Evolutionary conservation across 164 flowering plant species (phyloP).

Genomic region (Liriodendron chinense): DNA sequence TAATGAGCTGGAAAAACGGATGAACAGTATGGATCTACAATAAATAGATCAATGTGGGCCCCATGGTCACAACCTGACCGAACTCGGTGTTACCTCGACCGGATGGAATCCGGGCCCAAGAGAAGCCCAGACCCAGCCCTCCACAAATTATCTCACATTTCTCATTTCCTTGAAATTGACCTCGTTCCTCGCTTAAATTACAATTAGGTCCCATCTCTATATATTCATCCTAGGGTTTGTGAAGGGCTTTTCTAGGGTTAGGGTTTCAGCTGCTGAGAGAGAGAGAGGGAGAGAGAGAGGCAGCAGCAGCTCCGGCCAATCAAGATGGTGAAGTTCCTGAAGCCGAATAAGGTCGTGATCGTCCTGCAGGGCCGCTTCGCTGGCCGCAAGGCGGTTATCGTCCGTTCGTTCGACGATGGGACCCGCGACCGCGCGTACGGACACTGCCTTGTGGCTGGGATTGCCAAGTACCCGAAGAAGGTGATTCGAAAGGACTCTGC

Average conservation of each 20-base stretch:
- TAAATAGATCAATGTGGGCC: too few species aligned
- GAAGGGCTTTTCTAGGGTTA: background rate
- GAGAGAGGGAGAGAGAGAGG: background rate
- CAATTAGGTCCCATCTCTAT: too few species aligned
- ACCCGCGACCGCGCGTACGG: conserved; percentile 52
- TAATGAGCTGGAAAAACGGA: too few species aligned
- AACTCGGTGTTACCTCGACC: too few species aligned
- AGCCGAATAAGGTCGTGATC: conserved; percentile 49
- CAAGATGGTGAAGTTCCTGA: conserved; percentile 52
- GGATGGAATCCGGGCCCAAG: too few species aligned
- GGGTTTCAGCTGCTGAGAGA: too few species aligned
- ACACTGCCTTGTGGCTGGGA: conserved; percentile 52
- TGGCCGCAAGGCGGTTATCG: conserved; percentile 54
- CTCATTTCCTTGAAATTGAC: too few species aligned
- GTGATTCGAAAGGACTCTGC: conserved; percentile 50
- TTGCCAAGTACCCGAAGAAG: conserved; percentile 50
- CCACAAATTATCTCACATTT: too few species aligned
- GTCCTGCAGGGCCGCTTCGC: conserved; percentile 51
- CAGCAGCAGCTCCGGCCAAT: background rate
- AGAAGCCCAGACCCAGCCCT: too few species aligned
- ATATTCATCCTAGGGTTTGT: background rate
- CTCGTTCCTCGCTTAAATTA: too few species aligned
- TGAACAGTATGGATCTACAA: too few species aligned
- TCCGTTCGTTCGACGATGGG: conserved; percentile 48
- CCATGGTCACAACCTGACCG: too few species aligned